Conservation (phyloP, 805 yeast species). For the Lachancea lanzarotensis region DNA sequence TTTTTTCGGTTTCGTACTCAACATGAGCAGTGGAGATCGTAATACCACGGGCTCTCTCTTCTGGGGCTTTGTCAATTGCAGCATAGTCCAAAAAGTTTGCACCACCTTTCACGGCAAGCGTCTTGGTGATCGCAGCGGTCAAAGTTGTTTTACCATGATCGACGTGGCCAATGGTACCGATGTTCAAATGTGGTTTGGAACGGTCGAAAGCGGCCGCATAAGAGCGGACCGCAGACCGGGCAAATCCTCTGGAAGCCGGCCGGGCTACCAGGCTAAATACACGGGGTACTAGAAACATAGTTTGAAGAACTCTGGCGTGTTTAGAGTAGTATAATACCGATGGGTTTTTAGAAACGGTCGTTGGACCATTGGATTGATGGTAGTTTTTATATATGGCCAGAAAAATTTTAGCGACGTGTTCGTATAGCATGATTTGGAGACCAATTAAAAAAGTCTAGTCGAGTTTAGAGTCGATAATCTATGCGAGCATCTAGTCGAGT, state of each 20-base stretch:
- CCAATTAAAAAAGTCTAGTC: background rate
- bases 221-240: conserved; percentile 22
- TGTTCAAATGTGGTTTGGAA: conserved; percentile 91
- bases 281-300: conserved; percentile 17
- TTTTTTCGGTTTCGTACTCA: conserved; percentile 88
- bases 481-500: background rate
- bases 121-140: conserved; percentile 98
- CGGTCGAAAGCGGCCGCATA: conserved; percentile 80
- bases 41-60: conserved; percentile 99
- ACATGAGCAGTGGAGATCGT: conserved; percentile 97
- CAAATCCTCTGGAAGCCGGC: conserved; percentile 12
- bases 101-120: conserved; percentile 79
- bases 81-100: conserved; percentile 91
- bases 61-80: conserved; percentile 95
- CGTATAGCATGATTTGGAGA: background rate
- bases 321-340: background rate
- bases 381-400: background rate
- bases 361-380: background rate
- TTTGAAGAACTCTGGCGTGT: background rate
- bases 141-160: conserved; percentile 98
- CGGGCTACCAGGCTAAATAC: conserved; percentile 9
- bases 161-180: conserved; percentile 98
- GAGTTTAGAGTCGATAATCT: background rate
- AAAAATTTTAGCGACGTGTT: background rate
- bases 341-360: background rate